Base-by-base conservation (phyloP, 2,329 filamentous ascomycete genomes). In the Curvularia hawaiiensis region DNA sequence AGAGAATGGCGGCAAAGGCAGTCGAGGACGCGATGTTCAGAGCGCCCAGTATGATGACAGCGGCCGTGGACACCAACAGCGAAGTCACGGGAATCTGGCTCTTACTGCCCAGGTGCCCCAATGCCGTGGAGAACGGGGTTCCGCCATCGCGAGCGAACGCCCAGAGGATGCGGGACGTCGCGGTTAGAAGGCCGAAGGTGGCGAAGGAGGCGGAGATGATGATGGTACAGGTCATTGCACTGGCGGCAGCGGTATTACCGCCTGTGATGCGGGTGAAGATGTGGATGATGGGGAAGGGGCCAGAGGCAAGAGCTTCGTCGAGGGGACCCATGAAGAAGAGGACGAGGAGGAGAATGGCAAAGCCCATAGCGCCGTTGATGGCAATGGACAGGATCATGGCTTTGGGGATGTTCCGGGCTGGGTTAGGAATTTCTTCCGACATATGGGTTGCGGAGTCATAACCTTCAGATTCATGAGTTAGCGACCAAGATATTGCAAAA, bases 251-350 rank as follows among this genome's bases (percentile, higher is more conserved):
- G 8, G n/a, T 50, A 9, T 9, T 54, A 22, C 30, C 18, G 30
- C 30, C 26, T 12, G 45, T 54, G 24, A 54, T 44, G 28, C 49
- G 46, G 3, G 16, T 44, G 62, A 76, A 68, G 47, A 78, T 73
- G n/a, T 72, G 66, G 51, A 78, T 66, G 63, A 77, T 75, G 0
- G 74, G 72, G 51, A 70, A 77, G 18, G 71, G 74, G 6, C 71
- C 72, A 2, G 68, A 61, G 30, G 72, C 67, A 12, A 78, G 45
- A 44, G 67, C 63, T 7, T 62, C 67, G 14, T 71, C 62, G 7
- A 75, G 61, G 46, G 69, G 63, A 22, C 66, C 67, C 55, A 74
- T 69, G 39, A 59, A 65, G 41, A 73, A 78, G 59, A 76, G 74
- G 47, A 77, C 76, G 3, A 71, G 73, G 51, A 79, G 73, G 22